These are phyloP conservation scores for Rhizophagus prolifer DNA, from an alignment of 192 early-diverging fungal genomes.

Conservation along the genomic window DNA sequence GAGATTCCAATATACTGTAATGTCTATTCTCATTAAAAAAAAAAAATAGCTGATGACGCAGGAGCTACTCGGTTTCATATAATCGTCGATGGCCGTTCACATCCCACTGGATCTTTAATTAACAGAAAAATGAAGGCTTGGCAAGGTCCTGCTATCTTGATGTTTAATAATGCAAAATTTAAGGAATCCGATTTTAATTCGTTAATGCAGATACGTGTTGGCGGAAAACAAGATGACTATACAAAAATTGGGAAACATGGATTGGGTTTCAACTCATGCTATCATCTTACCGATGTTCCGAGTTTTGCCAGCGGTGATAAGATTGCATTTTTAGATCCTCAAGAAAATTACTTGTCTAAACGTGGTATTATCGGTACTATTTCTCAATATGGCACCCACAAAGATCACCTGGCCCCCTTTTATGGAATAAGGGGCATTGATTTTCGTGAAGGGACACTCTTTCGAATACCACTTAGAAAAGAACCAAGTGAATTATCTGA, in stretches of 20 bases:
- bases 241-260: neutral
- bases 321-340: conserved; percentile 34
- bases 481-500: conserved; percentile 10
- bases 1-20: neutral
- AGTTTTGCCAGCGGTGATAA: conserved; percentile 25
- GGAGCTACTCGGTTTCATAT: conserved; percentile 22
- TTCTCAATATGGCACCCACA: conserved; percentile 4
- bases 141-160: conserved; percentile 31
- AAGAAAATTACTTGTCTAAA: conserved; percentile 4
- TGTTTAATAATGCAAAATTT: conserved; percentile 34
- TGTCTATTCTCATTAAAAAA: neutral
- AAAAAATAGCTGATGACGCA: conserved; percentile 21
- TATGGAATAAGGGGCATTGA: conserved; percentile 16
- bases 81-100: conserved; percentile 22
- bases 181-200: conserved; percentile 20
- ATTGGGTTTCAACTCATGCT: conserved; percentile 32
- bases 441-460: conserved; percentile 29
- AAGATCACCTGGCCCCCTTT: conserved; percentile 28
- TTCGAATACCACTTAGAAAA: conserved; percentile 29
- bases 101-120: neutral
- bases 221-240: conserved; percentile 15
- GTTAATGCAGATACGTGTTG: conserved; percentile 27
- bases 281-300: conserved; percentile 31
- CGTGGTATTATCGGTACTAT: neutral
- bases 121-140: conserved; percentile 20